Evolutionary conservation across 352 stramenopile species (phyloP).

Genomic region (Phytophthora cryptogea): DNA sequence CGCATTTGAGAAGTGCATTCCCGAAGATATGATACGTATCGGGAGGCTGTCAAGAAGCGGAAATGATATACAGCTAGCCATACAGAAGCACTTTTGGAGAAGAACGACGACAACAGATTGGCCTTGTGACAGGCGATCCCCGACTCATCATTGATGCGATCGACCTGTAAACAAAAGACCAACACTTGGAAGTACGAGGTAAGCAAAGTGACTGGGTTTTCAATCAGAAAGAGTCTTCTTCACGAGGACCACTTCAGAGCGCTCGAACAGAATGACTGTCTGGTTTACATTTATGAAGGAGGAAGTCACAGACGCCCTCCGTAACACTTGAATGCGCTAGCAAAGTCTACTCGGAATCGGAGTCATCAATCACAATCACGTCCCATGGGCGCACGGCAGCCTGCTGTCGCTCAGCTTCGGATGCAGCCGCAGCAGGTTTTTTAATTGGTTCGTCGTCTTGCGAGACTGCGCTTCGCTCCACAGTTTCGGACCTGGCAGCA

Average conservation of each 20-base stretch:
- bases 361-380: slow-evolving; percentile 76
- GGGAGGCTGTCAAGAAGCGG: slow-evolving; percentile 1
- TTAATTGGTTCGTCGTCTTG: not conserved
- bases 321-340: slow-evolving; percentile 20
- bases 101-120: not conserved
- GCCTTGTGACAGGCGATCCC: slow-evolving; percentile 5
- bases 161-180: not conserved
- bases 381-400: slow-evolving; percentile 55
- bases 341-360: slow-evolving; percentile 37
- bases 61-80: slow-evolving; percentile 9
- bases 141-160: not conserved
- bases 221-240: slow-evolving; percentile 3
- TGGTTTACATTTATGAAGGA: slow-evolving; percentile 18
- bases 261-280: not conserved
- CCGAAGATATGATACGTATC: not conserved
- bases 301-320: not conserved
- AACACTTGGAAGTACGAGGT: not conserved
- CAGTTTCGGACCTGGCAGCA: slow-evolving; percentile 6
- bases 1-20: not conserved
- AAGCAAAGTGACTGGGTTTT: slow-evolving; percentile 6
- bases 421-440: slow-evolving; percentile 15
- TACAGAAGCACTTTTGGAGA: not conserved
- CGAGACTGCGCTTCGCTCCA: slow-evolving; percentile 8
- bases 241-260: not conserved
- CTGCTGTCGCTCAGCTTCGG: slow-evolving; percentile 24